Conservation (phyloP, 2,329 filamentous ascomycete species). For the Diaporthe helianthi region DNA sequence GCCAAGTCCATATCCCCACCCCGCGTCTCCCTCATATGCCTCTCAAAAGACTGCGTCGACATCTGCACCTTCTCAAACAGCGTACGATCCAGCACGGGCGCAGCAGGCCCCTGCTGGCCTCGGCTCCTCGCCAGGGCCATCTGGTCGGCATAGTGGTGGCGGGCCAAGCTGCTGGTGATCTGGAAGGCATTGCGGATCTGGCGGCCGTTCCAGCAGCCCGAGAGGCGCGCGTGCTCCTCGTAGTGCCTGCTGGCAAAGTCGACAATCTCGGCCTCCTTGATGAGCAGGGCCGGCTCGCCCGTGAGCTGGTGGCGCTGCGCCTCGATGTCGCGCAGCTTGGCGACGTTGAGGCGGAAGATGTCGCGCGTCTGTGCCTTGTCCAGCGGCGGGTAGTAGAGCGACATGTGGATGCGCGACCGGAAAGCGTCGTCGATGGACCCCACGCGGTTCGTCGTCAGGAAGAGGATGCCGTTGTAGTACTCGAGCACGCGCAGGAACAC, state of each 20-base stretch:
- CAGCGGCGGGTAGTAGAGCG: slow-evolving; percentile 42
- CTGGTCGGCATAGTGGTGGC: neutral
- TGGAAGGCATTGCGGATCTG: slow-evolving; percentile 48
- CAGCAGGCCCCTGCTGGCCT: slow-evolving; percentile 46
- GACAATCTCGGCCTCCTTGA: slow-evolving; percentile 24
- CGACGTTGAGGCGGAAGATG: slow-evolving; percentile 28
- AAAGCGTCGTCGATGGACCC: slow-evolving; percentile 41
- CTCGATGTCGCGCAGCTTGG: slow-evolving; percentile 24
- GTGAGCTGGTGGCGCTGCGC: slow-evolving; percentile 2
- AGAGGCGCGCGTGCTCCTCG: slow-evolving; percentile 13
- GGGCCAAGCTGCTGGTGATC: slow-evolving; percentile 38
- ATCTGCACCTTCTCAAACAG: slow-evolving; percentile 52
- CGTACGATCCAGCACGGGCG: slow-evolving; percentile 46
- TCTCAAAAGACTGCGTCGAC: slow-evolving; percentile 51
- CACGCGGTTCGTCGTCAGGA: slow-evolving; percentile 47
- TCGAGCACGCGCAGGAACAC: slow-evolving; percentile 35
- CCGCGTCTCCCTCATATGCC: slow-evolving; percentile 48
- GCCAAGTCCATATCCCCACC: slow-evolving; percentile 11
- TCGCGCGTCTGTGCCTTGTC: slow-evolving; percentile 32
- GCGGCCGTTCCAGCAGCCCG: slow-evolving; percentile 43
- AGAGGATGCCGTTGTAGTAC: slow-evolving; percentile 46
- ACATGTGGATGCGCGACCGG: slow-evolving; percentile 42
- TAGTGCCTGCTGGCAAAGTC: slow-evolving; percentile 24
- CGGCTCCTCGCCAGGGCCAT: slow-evolving; percentile 39
- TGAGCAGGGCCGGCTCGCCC: slow-evolving; percentile 34